Conservation (phyloP, 2,329 filamentous ascomycete genomes). For the Furcasterigmium furcatum region DNA sequence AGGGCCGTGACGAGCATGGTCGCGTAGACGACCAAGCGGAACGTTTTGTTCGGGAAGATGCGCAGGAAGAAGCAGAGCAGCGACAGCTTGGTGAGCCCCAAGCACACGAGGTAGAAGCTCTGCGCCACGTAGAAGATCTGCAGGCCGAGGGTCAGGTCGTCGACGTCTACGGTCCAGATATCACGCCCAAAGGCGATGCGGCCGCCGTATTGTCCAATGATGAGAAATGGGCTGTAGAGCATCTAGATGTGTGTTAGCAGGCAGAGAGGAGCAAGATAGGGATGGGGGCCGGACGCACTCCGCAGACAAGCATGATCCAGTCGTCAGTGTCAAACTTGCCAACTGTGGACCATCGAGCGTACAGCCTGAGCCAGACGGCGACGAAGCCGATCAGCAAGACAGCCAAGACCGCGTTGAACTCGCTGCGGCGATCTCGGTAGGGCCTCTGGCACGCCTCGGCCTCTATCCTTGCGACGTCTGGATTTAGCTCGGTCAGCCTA, state of each 20-base stretch:
- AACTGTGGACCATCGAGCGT: conserved; percentile 26
- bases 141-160: conserved; percentile 22
- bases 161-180: conserved; percentile 28
- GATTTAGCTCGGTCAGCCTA: background rate
- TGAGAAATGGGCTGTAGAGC: conserved; percentile 25
- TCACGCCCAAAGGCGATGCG: conserved; percentile 29
- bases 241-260: too few species aligned
- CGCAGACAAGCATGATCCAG: conserved; percentile 31
- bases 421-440: conserved; percentile 21
- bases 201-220: conserved; percentile 25
- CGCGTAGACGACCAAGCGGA: conserved; percentile 19
- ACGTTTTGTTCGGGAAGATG: conserved; percentile 22
- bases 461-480: conserved; percentile 26
- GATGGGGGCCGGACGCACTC: conserved; percentile 23
- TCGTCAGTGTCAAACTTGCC: conserved; percentile 31
- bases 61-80: conserved; percentile 27
- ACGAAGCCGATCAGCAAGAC: conserved; percentile 30
- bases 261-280: too few species aligned
- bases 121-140: conserved; percentile 24
- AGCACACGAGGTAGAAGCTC: conserved; percentile 24
- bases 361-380: conserved; percentile 31
- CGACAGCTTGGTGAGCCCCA: conserved; percentile 25
- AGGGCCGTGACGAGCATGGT: conserved; percentile 20
- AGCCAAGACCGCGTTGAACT: conserved; percentile 29
- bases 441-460: conserved; percentile 27